Evolutionary conservation across 2,329 filamentous ascomycete genomes (phyloP), one percentile per base, ranked within the genome.

Genomic region (Rosellinia necatrix): DNA sequence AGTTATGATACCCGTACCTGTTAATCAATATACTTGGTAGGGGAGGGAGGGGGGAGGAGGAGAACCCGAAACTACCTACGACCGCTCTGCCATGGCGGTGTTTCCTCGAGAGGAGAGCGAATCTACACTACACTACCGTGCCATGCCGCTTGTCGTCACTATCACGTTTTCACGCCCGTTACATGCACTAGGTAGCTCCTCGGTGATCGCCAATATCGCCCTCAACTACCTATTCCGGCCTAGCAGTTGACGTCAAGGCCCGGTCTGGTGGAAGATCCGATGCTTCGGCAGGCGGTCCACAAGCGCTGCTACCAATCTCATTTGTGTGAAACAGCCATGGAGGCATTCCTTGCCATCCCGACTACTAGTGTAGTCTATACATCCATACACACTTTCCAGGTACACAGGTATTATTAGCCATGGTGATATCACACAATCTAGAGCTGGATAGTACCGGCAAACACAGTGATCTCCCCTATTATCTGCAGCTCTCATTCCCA

Each of bases 201-300:
- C 46, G 29, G 40, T n/a, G 49, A 57, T 59, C 59, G 46, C 25
- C 53, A 38, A 44, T 34, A 35, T 22, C 24, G 17, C 40, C 32
- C 15, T 46, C 27, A 44, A 50, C 59, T 62, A 41, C 59, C 59
- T 35, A 8, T 57, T 62, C 43, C 5, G 43, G 56, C 24, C 25
- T 62, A 62, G 59, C 17, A 38, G 7, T 49, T 49, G 54, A 58
- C 50, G 59, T 59, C 59, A 57, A 55, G 38, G 42, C 22, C 52
- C 52, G 29, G 42, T 29, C 34, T 30, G 42, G 6, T 57, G 53
- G 57, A 38, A 50, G 53, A 56, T 49, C 49, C 40, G 46, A 49
- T 44, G 29, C 40, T 53, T 56, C 44, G 53, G 53, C 48, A 52
- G 48, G 44, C 37, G 41, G 27, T 46, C 44, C 38, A 48, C 41